These are phyloP conservation scores for Iodosphaeria phyllophila DNA, from an alignment of 2,329 filamentous ascomycete genomes.

Conservation along the genomic window DNA sequence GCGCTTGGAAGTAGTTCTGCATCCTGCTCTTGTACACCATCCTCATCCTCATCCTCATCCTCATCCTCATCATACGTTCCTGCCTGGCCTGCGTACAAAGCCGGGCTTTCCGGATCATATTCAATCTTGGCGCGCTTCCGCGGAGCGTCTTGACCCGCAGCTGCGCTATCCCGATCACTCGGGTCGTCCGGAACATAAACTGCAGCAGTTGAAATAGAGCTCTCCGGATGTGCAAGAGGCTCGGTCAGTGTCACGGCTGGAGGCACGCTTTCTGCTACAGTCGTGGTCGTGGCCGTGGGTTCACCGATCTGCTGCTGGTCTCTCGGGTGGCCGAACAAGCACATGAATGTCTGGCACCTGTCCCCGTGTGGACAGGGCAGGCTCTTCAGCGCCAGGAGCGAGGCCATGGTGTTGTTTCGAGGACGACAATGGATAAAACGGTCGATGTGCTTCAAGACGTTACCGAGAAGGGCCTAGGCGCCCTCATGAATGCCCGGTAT, in stretches of 20 bases:
- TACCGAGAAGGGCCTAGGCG: no score
- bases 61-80: constrained; percentile 1
- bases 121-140: constrained; percentile 12
- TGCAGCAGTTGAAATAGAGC: no score
- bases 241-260: no score
- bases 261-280: constrained; percentile 1
- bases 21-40: constrained; percentile 1
- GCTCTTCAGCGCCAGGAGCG: constrained; percentile 21
- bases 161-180: not conserved
- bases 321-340: constrained; percentile 26
- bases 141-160: constrained; percentile 6
- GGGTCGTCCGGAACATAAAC: no score
- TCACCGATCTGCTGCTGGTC: constrained; percentile 11
- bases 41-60: not conserved
- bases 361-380: constrained; percentile 30
- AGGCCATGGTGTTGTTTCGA: constrained; percentile 9
- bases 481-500: no score
- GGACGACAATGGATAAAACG: constrained; percentile 1
- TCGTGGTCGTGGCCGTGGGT: constrained; percentile 2
- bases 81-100: constrained; percentile 2
- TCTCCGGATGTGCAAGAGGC: no score
- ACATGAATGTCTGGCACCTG: constrained; percentile 27
- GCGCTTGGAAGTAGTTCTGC: not conserved
- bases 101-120: no score
- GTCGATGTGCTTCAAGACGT: no score